Evolutionary conservation across 163 green algal genomes (phyloP).

Genomic region (Volvox carteri): DNA sequence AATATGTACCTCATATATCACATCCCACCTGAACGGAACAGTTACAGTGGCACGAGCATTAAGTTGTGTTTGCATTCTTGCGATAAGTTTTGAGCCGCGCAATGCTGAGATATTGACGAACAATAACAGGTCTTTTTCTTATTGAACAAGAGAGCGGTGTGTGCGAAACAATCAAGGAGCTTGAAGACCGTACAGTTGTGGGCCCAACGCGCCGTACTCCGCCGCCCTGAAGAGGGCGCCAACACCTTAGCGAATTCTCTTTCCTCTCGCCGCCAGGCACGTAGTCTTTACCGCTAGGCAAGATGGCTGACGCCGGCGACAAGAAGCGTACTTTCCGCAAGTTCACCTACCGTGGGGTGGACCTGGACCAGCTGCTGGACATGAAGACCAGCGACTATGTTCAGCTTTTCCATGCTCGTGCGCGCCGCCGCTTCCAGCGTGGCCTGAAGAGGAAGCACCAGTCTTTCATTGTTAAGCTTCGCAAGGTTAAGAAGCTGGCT

Average conservation of each 20-base stretch:
- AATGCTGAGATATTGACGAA: too few relatives aligned
- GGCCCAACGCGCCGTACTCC: slow-evolving; percentile 33
- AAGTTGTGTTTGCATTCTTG: slow-evolving; percentile 34
- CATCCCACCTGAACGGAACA: slow-evolving; percentile 11
- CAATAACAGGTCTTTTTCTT: too few relatives aligned
- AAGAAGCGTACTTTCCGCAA: slow-evolving; percentile 92
- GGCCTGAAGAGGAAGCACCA: slow-evolving; percentile 97
- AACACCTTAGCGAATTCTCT: background rate
- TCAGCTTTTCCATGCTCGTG: slow-evolving; percentile 94
- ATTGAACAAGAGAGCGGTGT: too few relatives aligned
- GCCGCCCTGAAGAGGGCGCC: slow-evolving; percentile 35
- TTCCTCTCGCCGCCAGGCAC: slow-evolving; percentile 50
- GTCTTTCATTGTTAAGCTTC: slow-evolving; percentile 98
- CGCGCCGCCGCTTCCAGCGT: slow-evolving; percentile 91
- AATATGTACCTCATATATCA: background rate
- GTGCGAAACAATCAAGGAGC: background rate
- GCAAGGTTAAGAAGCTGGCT: slow-evolving; percentile 91
- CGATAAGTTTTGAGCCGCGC: background rate
- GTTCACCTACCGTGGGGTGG: slow-evolving; percentile 91
- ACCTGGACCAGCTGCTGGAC: slow-evolving; percentile 99
- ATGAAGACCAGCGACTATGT: slow-evolving; percentile 97
- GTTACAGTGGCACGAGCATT: background rate
- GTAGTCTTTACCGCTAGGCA: slow-evolving; percentile 46
- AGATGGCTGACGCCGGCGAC: slow-evolving; percentile 76
- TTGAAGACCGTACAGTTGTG: background rate